Evolutionary conservation across 768 basidiomycete species (phyloP), one percentile per base, ranked within the genome.

Genomic region (Xerocomellus intermedius): DNA sequence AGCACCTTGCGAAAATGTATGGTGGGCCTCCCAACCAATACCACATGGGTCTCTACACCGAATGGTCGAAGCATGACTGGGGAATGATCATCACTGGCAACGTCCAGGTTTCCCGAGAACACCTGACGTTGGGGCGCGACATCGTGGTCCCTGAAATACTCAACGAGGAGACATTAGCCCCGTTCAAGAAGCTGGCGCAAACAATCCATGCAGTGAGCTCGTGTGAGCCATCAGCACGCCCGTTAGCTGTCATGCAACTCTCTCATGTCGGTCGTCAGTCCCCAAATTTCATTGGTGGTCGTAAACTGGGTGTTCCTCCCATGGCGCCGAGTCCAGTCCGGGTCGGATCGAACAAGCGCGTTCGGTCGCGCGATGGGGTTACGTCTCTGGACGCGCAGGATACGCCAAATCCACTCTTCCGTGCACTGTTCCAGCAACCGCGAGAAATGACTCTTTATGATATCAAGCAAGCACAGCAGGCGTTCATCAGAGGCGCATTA

Each of bases 21-120:
- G 89, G 91, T 21, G 91, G 91, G 0, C 79, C 81, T 10, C 94
- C 94, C 0, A 91, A 89, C 58, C 62, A 73, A 14, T 68, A 75
- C 42, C 89, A 94, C 67, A 64, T 78, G 35, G 63, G 71, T 0
- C 76, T 97, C 28, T 97, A 98, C 66, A 69, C 80, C 0, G 74
- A 76, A 61, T 98, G 94, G 94, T 82, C 84, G 1, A 68, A 74
- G 49, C 81, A 87, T 12, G 79, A 79, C 44, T 98, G 91, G 91
- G 95, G 92, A 0, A 91, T 97, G 79, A 74, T 96, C 43, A 68
- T 95, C 28, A 92, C 94, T 0, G 95, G 95, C 4, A 94, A 94
- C 59, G 79, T 91, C 5, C 87, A 89, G 63, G 82, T 94, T 26
- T 78, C 79, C 26, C 56, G 56, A 0, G 68, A 75, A 1, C 91